Evolutionary conservation across 176 grass and related monocot species (phyloP), one percentile per base, ranked within the genome.

Genomic region (Triticum dicoccoides): DNA sequence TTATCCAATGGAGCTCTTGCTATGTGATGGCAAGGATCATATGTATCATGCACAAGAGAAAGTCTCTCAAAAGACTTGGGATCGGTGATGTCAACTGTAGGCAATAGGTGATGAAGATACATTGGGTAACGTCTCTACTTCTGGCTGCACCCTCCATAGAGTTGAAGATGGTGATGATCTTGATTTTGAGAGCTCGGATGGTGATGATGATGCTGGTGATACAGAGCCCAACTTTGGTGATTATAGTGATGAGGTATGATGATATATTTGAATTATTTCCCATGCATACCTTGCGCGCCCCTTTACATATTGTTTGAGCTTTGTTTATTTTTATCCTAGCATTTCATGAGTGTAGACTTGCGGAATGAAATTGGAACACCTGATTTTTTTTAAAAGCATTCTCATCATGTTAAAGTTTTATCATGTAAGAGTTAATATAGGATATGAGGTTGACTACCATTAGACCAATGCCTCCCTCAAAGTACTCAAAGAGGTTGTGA

Each of bases 181-280:
- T 51, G 23, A 59, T 80, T 35, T 82, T 42, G 82, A 80, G 64
- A 93, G 84, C 51, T 92, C 85, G 79, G 88, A 95, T 42, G n/a
- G 11, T 3, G 83, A 86, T 0, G 34, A 87, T 9, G 70, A 85
- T 89, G 35, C 65, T 83, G 41, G 51, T 61, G 87, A 80, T 1
- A 44, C 9, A 47, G 41, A 25, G 51, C 70, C 68, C 73, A 66
- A 87, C 65, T 75, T 30, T 23, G 41, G 80, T 78, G 84, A 85
- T 84, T 98, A 88, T 52, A 84, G 73, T 47, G 91, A 92, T 23
- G 86, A 93, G 91, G 95, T 98, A 74, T 74, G 12, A 47, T 45
- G 38, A 27, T 27, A 38, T 73, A 41, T 73, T 39, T 44, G 12
- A 2, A 45, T 11, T 74, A 0, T 45, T 47, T 27, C n/a, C 23